Evolutionary conservation across 176 grass and related monocot species (phyloP).

Genomic region (Zoysia pacifica): DNA sequence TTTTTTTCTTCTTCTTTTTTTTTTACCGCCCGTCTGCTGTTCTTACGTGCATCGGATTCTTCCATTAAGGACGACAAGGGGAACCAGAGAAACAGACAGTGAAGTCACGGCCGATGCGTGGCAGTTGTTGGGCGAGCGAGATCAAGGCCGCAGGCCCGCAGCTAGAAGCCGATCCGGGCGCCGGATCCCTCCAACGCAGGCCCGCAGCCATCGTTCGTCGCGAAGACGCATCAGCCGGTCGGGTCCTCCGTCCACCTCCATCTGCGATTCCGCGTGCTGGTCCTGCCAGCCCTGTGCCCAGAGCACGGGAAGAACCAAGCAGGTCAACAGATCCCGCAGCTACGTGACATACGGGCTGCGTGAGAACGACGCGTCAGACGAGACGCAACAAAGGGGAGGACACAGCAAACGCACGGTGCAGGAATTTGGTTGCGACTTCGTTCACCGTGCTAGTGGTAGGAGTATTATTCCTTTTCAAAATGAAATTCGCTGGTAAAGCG

Average conservation of each 20-base stretch:
- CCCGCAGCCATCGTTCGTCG: conserved; percentile 8
- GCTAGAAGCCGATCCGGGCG: conserved; percentile 34
- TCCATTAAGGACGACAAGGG: not conserved
- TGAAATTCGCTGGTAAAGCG: not conserved
- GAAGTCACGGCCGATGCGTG: conserved; percentile 6
- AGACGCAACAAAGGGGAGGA: conserved; percentile 4
- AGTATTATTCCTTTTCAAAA: not conserved
- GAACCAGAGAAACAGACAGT: not conserved
- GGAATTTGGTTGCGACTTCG: not conserved
- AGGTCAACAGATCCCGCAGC: conserved; percentile 32
- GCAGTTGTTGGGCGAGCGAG: conserved; percentile 12
- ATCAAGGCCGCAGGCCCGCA: not conserved
- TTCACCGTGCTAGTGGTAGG: not conserved
- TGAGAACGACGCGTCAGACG: not conserved
- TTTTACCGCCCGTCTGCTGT: not conserved
- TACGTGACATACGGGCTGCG: conserved; percentile 7
- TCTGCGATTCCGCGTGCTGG: not conserved
- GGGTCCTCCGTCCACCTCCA: not conserved
- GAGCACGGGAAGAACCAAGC: not conserved
- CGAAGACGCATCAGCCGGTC: not conserved
- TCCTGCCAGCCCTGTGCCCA: not conserved
- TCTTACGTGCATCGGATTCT: conserved; percentile 23
- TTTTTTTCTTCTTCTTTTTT: too few species aligned
- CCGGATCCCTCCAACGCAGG: conserved; percentile 20
- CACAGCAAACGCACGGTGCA: not conserved